phyloP scores from a whole-genome alignment of 2,329 filamentous ascomycete species.

The Diplodia mutila region DNA sequence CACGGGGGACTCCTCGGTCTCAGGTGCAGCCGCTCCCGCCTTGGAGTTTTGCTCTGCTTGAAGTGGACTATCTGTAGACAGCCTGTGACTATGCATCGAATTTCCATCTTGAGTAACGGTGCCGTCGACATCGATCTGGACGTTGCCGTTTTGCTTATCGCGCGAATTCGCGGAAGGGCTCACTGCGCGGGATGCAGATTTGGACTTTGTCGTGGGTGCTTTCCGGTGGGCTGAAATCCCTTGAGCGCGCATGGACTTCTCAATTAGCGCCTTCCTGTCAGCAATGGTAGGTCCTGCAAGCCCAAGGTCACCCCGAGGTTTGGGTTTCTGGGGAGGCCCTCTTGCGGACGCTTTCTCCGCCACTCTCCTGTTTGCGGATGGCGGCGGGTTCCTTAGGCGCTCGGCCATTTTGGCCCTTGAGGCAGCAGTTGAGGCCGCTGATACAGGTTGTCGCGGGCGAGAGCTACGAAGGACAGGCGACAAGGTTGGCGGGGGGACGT shows the following conservation, averaged over 20 bases:
- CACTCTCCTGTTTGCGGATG: neutral
- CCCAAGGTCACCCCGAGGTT: conserved; percentile 10
- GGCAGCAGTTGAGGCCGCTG: conserved; percentile 28
- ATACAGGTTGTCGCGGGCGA: conserved; percentile 29
- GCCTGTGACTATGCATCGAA: neutral
- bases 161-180: conserved; percentile 13
- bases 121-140: neutral
- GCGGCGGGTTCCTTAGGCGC: conserved; percentile 14
- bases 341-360: neutral
- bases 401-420: conserved; percentile 27
- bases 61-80: conserved; percentile 30
- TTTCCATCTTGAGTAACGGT: neutral
- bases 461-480: conserved; percentile 33
- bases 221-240: conserved; percentile 11
- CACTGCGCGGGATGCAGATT: conserved; percentile 7
- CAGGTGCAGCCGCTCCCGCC: conserved; percentile 49
- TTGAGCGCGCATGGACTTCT: conserved; percentile 21
- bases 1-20: conserved; percentile 64
- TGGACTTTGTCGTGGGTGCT: neutral
- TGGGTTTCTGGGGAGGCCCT: conserved; percentile 11
- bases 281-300: conserved; percentile 21
- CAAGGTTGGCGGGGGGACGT: conserved; percentile 27
- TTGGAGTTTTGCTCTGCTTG: conserved; percentile 37
- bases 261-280: conserved; percentile 21
- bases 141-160: neutral